Evolutionary conservation across 2,329 filamentous ascomycete species (phyloP).

Genomic region (Aspergillus clavatus): DNA sequence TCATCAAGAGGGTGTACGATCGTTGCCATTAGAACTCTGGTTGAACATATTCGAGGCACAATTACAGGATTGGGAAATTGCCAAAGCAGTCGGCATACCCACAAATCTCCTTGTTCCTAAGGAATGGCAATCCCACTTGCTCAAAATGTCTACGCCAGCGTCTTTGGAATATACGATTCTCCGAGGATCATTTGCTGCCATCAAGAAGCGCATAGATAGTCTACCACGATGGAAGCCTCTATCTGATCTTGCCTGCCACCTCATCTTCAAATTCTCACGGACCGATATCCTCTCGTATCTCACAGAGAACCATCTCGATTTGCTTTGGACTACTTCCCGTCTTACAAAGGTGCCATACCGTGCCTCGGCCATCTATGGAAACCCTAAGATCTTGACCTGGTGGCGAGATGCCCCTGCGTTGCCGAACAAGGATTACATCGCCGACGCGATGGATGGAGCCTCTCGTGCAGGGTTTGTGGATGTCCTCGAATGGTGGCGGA

Average conservation of each 20-base stretch:
- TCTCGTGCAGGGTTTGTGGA: constrained; percentile 79
- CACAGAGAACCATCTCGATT: constrained; percentile 61
- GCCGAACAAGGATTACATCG: constrained; percentile 77
- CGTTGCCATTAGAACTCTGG: constrained; percentile 81
- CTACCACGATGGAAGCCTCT: constrained; percentile 67
- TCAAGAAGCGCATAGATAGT: constrained; percentile 67
- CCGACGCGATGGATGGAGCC: constrained; percentile 80
- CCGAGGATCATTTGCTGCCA: constrained; percentile 62
- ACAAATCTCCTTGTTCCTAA: constrained; percentile 68
- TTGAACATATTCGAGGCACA: constrained; percentile 74
- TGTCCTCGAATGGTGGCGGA: constrained; percentile 88
- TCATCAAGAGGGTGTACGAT: constrained; percentile 21
- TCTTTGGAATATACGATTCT: constrained; percentile 83
- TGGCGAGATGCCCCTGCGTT: constrained; percentile 83
- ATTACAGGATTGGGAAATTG: constrained; percentile 85
- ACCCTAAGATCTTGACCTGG: constrained; percentile 80
- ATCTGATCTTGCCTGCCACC: constrained; percentile 74
- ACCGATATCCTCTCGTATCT: constrained; percentile 71
- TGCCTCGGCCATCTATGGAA: constrained; percentile 79
- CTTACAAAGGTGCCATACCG: constrained; percentile 79
- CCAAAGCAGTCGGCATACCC: constrained; percentile 73
- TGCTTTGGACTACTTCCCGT: constrained; percentile 83
- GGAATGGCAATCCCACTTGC: constrained; percentile 64
- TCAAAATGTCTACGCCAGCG: constrained; percentile 62
- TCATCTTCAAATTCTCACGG: constrained; percentile 87